phyloP scores from a whole-genome alignment of 176 grass and related monocot genomes.

The Triticum urartu region DNA sequence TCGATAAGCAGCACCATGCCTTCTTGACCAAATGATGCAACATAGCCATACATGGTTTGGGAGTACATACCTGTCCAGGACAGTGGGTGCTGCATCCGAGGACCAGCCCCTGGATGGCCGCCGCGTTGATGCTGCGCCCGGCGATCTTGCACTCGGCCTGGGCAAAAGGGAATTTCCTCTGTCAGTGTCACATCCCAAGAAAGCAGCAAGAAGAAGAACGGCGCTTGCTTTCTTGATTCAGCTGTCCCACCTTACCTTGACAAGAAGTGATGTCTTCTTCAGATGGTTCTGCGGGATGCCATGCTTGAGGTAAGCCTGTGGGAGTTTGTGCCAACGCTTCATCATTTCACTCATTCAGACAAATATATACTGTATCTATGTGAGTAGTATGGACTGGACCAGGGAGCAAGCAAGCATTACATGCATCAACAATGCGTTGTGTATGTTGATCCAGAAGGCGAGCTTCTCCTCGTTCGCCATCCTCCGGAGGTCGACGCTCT shows the following conservation, averaged over 20 bases:
- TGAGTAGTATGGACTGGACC: neutral
- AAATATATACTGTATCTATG: neutral
- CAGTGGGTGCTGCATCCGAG: slow-evolving; percentile 82
- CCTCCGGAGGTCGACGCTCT: slow-evolving; percentile 76
- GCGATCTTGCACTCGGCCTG: slow-evolving; percentile 86
- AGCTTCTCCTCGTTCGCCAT: slow-evolving; percentile 83
- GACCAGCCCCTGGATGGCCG: slow-evolving; percentile 71
- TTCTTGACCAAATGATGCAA: slow-evolving; percentile 34
- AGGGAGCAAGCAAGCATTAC: slow-evolving; percentile 41
- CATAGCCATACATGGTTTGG: neutral
- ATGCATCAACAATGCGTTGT: slow-evolving; percentile 94
- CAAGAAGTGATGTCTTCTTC: slow-evolving; percentile 86
- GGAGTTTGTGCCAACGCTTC: slow-evolving; percentile 16
- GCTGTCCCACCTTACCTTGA: slow-evolving; percentile 57
- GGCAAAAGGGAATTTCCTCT: neutral
- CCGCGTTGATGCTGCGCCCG: slow-evolving; percentile 61
- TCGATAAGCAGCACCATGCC: neutral
- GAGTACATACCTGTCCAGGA: slow-evolving; percentile 63
- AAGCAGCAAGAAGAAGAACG: neutral
- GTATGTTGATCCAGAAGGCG: slow-evolving; percentile 97
- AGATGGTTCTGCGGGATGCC: slow-evolving; percentile 87
- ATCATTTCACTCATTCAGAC: slow-evolving; percentile 26
- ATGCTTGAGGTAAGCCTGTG: slow-evolving; percentile 85
- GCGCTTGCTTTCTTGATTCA: neutral
- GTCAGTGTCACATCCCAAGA: neutral